Conservation (phyloP, 2,329 filamentous ascomycete genomes). For the Penicillium psychrosexuale region DNA sequence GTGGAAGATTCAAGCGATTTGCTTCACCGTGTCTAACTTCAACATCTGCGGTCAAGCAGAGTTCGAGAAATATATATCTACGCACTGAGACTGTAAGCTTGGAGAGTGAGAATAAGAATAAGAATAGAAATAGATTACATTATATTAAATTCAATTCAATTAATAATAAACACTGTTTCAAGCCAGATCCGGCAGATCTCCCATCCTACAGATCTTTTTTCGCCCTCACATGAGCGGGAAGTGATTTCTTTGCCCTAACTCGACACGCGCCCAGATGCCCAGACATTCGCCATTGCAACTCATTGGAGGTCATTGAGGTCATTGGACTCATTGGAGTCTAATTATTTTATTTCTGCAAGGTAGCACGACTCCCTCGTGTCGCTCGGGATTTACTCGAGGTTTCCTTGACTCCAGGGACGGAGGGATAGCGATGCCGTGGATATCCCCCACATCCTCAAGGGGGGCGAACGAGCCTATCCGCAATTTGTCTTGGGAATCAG, state of each 20-base stretch:
- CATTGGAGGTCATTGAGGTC: background rate
- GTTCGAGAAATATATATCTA: background rate
- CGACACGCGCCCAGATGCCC: background rate
- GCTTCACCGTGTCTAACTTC: slow-evolving; percentile 7
- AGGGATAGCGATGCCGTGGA: slow-evolving; percentile 13
- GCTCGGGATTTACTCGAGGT: slow-evolving; percentile 6
- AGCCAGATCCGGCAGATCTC: background rate
- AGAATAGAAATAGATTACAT: too few relatives aligned
- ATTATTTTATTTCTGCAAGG: slow-evolving; percentile 15
- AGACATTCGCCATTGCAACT: background rate
- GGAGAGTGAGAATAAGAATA: background rate
- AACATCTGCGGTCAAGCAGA: slow-evolving; percentile 19
- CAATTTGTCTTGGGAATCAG: background rate
- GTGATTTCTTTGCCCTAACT: slow-evolving; percentile 2
- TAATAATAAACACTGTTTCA: background rate
- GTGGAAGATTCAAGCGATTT: background rate
- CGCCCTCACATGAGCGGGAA: slow-evolving; percentile 4
- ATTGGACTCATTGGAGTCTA: background rate
- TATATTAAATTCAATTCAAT: background rate
- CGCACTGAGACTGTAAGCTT: too few relatives aligned
- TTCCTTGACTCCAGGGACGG: slow-evolving; percentile 14
- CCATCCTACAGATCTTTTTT: background rate
- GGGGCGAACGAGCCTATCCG: slow-evolving; percentile 1
- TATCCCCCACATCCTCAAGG: slow-evolving; percentile 25
- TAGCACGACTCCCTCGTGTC: slow-evolving; percentile 21